phyloP scores from a whole-genome alignment of 1,284 basidiomycete genomes.

The Pholiota adiposa region DNA sequence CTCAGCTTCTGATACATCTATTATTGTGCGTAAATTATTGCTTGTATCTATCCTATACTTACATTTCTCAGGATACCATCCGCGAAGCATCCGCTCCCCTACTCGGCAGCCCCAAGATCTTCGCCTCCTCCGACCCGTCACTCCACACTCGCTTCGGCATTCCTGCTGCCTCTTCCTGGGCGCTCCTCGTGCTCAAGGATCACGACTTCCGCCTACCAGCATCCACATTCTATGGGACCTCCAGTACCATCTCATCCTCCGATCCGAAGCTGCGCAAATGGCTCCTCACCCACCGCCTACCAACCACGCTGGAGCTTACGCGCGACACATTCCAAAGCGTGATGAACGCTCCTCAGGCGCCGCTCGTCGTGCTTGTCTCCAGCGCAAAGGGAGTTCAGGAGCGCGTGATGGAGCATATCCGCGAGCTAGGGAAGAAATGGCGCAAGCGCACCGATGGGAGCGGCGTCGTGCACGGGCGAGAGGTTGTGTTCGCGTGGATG shows the following conservation, averaged over 20 bases:
- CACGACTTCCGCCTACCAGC: slow-evolving; percentile 49
- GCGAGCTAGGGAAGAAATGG: slow-evolving; percentile 70
- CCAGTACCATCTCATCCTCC: slow-evolving; percentile 30
- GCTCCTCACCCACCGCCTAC: slow-evolving; percentile 71
- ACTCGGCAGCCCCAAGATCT: slow-evolving; percentile 73
- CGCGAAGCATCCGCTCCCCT: slow-evolving; percentile 48
- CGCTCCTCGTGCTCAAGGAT: slow-evolving; percentile 80
- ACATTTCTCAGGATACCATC: slow-evolving; percentile 34
- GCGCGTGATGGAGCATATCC: slow-evolving; percentile 51
- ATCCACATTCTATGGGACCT: slow-evolving; percentile 38
- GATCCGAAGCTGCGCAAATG: slow-evolving; percentile 46
- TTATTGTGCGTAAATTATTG: slow-evolving; percentile 44
- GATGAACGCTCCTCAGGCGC: slow-evolving; percentile 76
- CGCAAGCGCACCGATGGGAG: slow-evolving; percentile 45
- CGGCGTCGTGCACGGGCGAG: slow-evolving; percentile 43
- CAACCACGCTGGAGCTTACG: slow-evolving; percentile 71
- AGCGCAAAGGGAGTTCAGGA: slow-evolving; percentile 35
- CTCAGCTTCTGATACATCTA: slow-evolving; percentile 42
- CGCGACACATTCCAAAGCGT: slow-evolving; percentile 78
- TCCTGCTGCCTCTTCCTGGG: slow-evolving; percentile 51
- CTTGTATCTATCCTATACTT: background rate
- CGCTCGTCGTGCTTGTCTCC: slow-evolving; percentile 79
- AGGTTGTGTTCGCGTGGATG: slow-evolving; percentile 87
- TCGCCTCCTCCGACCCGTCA: slow-evolving; percentile 52
- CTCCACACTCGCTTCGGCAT: slow-evolving; percentile 60